Evolutionary conservation across 768 basidiomycete genomes (phyloP), one percentile per base, ranked within the genome.

Genomic region (Naganishia antarctica): DNA sequence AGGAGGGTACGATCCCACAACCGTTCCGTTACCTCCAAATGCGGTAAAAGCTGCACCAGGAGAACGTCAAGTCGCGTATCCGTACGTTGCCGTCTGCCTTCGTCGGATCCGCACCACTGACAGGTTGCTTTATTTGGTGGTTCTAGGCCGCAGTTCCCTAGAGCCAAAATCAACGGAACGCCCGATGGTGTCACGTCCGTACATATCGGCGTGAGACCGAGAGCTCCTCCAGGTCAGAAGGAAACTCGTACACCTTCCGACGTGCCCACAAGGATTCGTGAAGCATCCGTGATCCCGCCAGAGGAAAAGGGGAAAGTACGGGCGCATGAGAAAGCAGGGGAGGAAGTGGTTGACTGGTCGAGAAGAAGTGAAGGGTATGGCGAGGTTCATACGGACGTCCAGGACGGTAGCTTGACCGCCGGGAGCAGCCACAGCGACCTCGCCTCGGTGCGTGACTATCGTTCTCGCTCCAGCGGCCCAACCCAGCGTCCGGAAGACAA

Each of bases 101-200:
- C n/a, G n/a, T n/a, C n/a, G n/a, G n/a, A n/a, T n/a, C n/a, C n/a
- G n/a, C n/a, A n/a, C n/a, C n/a, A n/a, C n/a, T n/a, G n/a, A n/a
- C n/a, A n/a, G n/a, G n/a, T n/a, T n/a, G n/a, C n/a, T n/a, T n/a
- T n/a, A n/a, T n/a, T n/a, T n/a, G n/a, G n/a, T n/a, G n/a, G n/a
- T n/a, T n/a, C n/a, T 57, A 57, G 53, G 11, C 53, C 53, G 4
- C 32, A 57, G 40, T 57, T 41, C 53, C 53, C 53, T 23, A 16
- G 53, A 32, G 53, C 53, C 18, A 57, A 26, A 21, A 57, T 57
- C 37, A n/a, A 57, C 23, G 53, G 47, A 28, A 49, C 47, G 25
- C 47, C 37, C 23, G 31, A 41, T 16, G 53, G 53, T 6, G 37
- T 37, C 7, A 25, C 47, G 5, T 49, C 47, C 4, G 53, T 57